A percentile compares a stretch with the other conserved stretches of the same genome.
phyloP scores from a whole-genome alignment of 768 basidiomycete species.

The Pleurotus pulmonarius region DNA sequence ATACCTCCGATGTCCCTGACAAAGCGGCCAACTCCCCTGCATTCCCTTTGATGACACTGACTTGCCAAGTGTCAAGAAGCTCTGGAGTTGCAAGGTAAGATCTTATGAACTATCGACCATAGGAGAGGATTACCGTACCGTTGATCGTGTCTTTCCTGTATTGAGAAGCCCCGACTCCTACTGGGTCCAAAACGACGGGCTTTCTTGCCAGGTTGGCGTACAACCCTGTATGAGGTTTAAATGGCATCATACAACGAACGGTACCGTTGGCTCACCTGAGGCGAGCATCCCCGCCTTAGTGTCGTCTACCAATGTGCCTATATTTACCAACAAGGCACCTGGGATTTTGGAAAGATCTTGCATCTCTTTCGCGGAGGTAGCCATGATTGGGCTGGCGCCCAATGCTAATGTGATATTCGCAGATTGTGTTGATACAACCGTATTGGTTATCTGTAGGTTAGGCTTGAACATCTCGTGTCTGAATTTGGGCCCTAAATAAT shows the following conservation, averaged over 20 bases:
- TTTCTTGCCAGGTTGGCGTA: conserved; percentile 67
- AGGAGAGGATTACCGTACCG: conserved; percentile 30
- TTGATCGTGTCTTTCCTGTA: conserved; percentile 63
- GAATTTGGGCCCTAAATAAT: not conserved
- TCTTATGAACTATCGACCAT: too few relatives aligned
- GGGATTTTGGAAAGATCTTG: conserved; percentile 65
- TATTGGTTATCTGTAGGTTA: conserved; percentile 73
- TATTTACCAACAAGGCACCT: conserved; percentile 77
- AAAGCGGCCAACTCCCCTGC: conserved; percentile 84
- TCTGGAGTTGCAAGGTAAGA: conserved; percentile 30
- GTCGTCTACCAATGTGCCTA: conserved; percentile 66
- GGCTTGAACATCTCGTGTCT: not conserved
- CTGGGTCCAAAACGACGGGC: conserved; percentile 87
- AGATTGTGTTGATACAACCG: conserved; percentile 83
- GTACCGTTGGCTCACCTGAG: conserved; percentile 42
- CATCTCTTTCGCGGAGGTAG: conserved; percentile 79
- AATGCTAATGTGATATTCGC: conserved; percentile 88
- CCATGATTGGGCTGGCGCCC: conserved; percentile 93
- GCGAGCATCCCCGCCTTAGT: conserved; percentile 71
- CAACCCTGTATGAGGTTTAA: conserved; percentile 25
- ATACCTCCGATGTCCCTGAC: conserved; percentile 71
- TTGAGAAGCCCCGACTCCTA: conserved; percentile 81
- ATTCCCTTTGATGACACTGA: conserved; percentile 92
- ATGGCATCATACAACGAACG: not conserved
- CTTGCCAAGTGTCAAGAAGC: conserved; percentile 75